Evolutionary conservation across 257 asterid species (phyloP), one percentile per base, ranked within the genome.

Genomic region (Rehmannia glutinosa): DNA sequence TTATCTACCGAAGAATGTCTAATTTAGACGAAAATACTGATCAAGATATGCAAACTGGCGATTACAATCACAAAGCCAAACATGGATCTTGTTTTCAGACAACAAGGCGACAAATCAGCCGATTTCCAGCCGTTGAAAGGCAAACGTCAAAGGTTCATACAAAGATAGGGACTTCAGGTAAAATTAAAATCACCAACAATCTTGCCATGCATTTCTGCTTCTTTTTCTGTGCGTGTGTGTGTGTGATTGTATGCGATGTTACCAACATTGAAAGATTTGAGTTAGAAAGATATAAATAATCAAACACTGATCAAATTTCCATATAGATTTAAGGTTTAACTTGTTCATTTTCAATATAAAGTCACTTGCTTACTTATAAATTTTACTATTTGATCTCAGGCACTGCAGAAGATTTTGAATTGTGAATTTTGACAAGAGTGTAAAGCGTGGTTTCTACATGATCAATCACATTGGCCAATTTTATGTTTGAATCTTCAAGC

Each of bases 351-450:
- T n/a, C n/a, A n/a, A n/a, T n/a, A n/a, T n/a, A n/a, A n/a, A n/a
- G n/a, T n/a, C n/a, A n/a, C n/a, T n/a, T n/a, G n/a, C n/a, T n/a
- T n/a, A n/a, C n/a, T n/a, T n/a, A n/a, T n/a, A n/a, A n/a, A n/a
- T n/a, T n/a, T n/a, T n/a, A n/a, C n/a, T n/a, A n/a, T n/a, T n/a
- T n/a, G n/a, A n/a, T n/a, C n/a, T n/a, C 77, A 74, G 80, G 75
- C 83, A 78, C 73, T 27, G 58, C 67, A 74, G 80, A 68, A 66
- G 80, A 74, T 59, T 78, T 63, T 78, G 72, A 78, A n/a, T n/a
- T n/a, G n/a, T n/a, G n/a, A 49, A 49, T 10, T 28, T 9, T 17
- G 10, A 47, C 20, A 24, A 46, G 25, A 56, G n/a, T n/a, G 43
- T 23, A 35, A 20, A 42, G 49, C 33, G 21, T 32, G 54, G 9